Base-by-base conservation (phyloP, 495 filamentous ascomycete genomes). In the Aspergillus sclerotioniger region DNA sequence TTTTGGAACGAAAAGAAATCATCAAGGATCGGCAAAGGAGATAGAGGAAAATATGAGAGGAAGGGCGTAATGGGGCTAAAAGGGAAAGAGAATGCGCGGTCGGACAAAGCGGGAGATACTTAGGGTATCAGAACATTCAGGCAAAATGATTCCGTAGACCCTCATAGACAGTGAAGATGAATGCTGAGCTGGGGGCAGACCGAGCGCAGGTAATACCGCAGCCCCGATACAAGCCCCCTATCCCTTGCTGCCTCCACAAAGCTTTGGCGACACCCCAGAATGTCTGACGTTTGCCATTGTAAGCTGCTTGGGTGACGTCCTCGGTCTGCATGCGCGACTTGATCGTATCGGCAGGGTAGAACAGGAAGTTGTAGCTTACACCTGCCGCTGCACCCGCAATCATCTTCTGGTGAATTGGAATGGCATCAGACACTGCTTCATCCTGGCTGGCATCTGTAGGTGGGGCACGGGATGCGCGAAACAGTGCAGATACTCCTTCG, bases 291-390 rank as follows among this genome's bases (percentile, higher is more conserved):
- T 67, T 33, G 12, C 66, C 62, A 28, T 69, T 67, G 58, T 54
- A 55, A 5, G 69, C 56, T 0, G 67, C 44, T n/a, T 45, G 69
- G 1, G 65, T 67, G 51, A 93, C 79, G 31, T 91, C 87, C 47
- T 88, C 84, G 0, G 95, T 98, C 71, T 99, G 94, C 87, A 99
- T 95, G 7, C 93, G 84, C 9, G 87, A 92, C 71, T 98, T 98
- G 76, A 98, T 87, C 1, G 94, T 97, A 67, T 98, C 94, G 41
- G 95, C 94, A 0, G 94, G 94, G 71, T 92, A 98, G 77, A 96
- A 96, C 28, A 96, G 68, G 65, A 98, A 96, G 64, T 98, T 98
- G 69, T 98, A 98, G 53, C 82, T 85, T 76, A 98, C 89, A 45
- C 94, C 94, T 17, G 93, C 92, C 13, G 85, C 79, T n/a, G 92